These are phyloP conservation scores for Termitomyces sp. DNA, from an alignment of 768 basidiomycete species.

Conservation along the genomic window DNA sequence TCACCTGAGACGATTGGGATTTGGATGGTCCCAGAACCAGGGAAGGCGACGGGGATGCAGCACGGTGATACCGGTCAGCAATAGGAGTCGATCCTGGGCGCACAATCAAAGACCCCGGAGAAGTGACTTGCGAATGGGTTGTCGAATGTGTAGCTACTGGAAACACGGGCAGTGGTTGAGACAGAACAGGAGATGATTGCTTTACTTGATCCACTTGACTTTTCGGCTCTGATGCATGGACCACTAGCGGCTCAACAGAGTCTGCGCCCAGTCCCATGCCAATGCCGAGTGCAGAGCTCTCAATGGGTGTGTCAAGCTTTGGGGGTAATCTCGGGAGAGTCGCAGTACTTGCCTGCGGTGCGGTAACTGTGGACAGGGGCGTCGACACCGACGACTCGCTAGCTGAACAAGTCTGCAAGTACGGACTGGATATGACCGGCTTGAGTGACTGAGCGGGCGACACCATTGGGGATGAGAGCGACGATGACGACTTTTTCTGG, in stretches of 20 bases:
- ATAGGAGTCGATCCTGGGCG: slow-evolving; percentile 32
- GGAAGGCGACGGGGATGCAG: slow-evolving; percentile 19
- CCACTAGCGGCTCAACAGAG: slow-evolving; percentile 25
- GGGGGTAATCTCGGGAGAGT: slow-evolving; percentile 41
- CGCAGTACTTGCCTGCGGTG: slow-evolving; percentile 46
- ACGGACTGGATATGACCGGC: slow-evolving; percentile 28
- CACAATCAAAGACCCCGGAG: slow-evolving; percentile 6
- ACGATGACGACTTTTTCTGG: slow-evolving; percentile 57
- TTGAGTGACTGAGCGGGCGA: slow-evolving; percentile 22
- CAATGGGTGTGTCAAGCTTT: slow-evolving; percentile 59
- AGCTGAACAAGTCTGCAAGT: slow-evolving; percentile 32
- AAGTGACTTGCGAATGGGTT: slow-evolving; percentile 6
- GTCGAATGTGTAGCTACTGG: not conserved
- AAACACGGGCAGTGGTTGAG: slow-evolving; percentile 1
- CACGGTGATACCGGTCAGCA: slow-evolving; percentile 30
- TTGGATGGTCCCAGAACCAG: slow-evolving; percentile 17
- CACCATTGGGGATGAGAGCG: slow-evolving; percentile 28
- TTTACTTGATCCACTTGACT: slow-evolving; percentile 8
- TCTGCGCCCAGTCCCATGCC: slow-evolving; percentile 34
- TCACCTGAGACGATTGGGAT: slow-evolving; percentile 18
- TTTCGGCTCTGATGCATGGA: not conserved
- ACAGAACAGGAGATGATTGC: not conserved
- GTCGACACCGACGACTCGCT: slow-evolving; percentile 51
- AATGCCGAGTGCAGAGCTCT: slow-evolving; percentile 47
- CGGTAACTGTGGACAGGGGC: slow-evolving; percentile 54